Evolutionary conservation across 805 yeast genomes (phyloP).

Genomic region (Sugiyamaella valdiviana): DNA sequence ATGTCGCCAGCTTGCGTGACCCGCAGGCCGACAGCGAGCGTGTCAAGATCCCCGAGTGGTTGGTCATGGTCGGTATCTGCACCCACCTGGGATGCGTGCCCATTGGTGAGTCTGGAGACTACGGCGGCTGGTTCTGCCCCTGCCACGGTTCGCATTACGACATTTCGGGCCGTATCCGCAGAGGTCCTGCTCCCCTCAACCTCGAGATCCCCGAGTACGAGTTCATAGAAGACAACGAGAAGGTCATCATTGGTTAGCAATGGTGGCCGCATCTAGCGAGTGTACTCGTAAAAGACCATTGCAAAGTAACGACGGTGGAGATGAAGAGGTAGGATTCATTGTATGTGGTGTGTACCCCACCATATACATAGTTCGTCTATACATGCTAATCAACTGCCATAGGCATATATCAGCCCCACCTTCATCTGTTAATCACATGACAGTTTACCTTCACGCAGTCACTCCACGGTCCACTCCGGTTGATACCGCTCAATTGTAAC

Average conservation of each 20-base stretch:
- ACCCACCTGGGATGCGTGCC: constrained; percentile 99
- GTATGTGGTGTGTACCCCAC: too few species aligned
- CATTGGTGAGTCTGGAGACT: constrained; percentile 99
- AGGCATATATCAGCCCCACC: too few species aligned
- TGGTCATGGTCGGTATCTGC: constrained; percentile 98
- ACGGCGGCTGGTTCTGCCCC: constrained; percentile 99
- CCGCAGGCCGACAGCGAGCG: constrained; percentile 92
- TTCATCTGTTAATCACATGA: too few species aligned
- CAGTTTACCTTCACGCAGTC: too few species aligned
- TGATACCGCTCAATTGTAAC: too few species aligned
- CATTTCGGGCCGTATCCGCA: constrained; percentile 99
- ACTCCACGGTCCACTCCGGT: too few species aligned
- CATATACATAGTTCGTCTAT: too few species aligned
- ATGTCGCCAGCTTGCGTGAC: constrained; percentile 75
- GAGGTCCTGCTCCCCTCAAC: constrained; percentile 99
- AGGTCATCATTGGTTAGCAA: constrained; percentile 76
- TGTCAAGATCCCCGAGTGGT: constrained; percentile 96
- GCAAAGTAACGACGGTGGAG: too few species aligned
- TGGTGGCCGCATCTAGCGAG: too few species aligned
- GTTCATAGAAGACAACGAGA: constrained; percentile 64
- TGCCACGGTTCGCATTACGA: constrained; percentile 99
- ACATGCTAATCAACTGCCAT: too few species aligned
- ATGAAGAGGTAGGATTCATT: too few species aligned
- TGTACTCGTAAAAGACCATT: too few species aligned
- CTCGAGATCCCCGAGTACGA: constrained; percentile 92